These are phyloP conservation scores for Salvia hispanica DNA, from an alignment of 257 asterid genomes.

Conservation along the genomic window DNA sequence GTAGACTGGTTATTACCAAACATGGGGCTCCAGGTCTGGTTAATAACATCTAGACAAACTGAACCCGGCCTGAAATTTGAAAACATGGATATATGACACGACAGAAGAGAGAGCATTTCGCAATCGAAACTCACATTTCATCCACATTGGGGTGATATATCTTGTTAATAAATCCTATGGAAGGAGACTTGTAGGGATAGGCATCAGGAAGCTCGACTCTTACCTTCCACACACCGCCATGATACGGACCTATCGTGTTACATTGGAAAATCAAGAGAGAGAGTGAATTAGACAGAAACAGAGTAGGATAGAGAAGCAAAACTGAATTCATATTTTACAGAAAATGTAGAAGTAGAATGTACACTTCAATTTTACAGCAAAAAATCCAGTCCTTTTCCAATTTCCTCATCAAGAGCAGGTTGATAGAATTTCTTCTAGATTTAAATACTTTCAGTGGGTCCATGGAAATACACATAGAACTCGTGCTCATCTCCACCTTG, in stretches of 20 bases:
- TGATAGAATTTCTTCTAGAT: constrained; percentile 12
- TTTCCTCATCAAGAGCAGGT: constrained; percentile 14
- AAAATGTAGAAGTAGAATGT: neutral
- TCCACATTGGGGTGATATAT: constrained; percentile 98
- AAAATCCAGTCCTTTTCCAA: neutral
- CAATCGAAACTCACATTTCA: constrained; percentile 65
- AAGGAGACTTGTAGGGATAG: constrained; percentile 96
- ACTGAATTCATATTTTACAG: too few relatives aligned
- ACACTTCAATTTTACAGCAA: constrained; percentile 6
- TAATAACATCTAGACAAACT: constrained; percentile 92
- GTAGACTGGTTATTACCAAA: constrained; percentile 59
- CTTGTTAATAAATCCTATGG: constrained; percentile 91
- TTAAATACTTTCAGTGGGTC: constrained; percentile 78
- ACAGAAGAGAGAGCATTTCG: neutral
- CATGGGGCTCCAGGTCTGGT: constrained; percentile 99
- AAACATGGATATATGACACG: neutral
- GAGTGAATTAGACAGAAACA: too few relatives aligned
- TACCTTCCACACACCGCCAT: constrained; percentile 96
- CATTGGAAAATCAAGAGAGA: constrained; percentile 22
- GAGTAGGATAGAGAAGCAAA: neutral
- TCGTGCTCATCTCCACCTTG: constrained; percentile 93
- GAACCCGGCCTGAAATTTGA: constrained; percentile 84
- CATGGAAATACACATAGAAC: constrained; percentile 88
- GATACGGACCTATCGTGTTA: constrained; percentile 76
- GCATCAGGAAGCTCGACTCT: constrained; percentile 99